Base-by-base conservation (phyloP, 495 filamentous ascomycete genomes). In the Chaetomium cochliodes region DNA sequence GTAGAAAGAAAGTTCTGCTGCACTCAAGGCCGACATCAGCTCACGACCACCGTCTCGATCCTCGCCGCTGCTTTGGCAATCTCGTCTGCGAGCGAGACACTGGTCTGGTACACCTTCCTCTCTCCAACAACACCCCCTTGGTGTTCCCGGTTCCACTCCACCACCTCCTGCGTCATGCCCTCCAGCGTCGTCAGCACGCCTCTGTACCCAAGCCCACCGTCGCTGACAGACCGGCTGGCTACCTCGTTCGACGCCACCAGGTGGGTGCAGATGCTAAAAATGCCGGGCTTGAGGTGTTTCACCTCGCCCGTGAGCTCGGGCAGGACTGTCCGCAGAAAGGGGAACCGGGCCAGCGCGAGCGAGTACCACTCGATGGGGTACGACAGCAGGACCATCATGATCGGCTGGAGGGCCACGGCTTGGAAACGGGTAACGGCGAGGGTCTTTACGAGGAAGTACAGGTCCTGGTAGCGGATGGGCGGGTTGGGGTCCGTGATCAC, bases 191-290 rank as follows among this genome's bases (percentile, higher is more conserved):
- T 83, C 23, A 86, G 41, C 0, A 83, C 76, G 2, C 81, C 75
- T 0, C 67, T 59, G 68, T 85, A 86, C 6, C 82, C 85, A 26
- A 87, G 57, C 1, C 83, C 83, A 5, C 84, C 84, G 22, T 74
- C 47, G 22, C 73, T 72, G 0, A 82, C 79, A 1, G 76, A 64
- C 68, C 73, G 74, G 30, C 76, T 70, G 5, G 77, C 80, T 9
- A 76, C 76, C 0, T 73, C 72, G 65, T 86, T 80, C 30, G 81
- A 79, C 5, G 76, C 80, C 55, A 85, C 69, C 5, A 82, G 69
- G 62, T 82, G 82, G 22, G 78, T 81, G n/a, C 79, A 77, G 50
- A 87, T 82, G 13, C 75, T 75, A 50, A 86, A 83, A 18, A 86
- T 66, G 5, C 76, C 78, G 0, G 85, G 85, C 68, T 86, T 81